Percentiles rank a stretch among this genome's conserved stretches.
Evolutionary conservation across 345 rosid genomes (phyloP).

Genomic region (Excoecaria cochinchinensis): DNA sequence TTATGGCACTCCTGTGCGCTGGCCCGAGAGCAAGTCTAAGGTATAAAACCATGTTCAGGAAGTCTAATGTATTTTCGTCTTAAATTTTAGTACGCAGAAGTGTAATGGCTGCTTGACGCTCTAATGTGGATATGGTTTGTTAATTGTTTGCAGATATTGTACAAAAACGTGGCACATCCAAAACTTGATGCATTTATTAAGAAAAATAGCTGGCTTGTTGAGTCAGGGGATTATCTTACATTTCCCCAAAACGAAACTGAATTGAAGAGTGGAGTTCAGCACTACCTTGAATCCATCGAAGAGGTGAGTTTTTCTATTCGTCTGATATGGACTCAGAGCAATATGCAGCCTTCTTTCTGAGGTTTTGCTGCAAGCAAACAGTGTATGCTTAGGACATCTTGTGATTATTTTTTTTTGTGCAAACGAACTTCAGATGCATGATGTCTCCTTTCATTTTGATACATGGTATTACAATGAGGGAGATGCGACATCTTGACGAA

Average conservation of each 20-base stretch:
- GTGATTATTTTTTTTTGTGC: neutral
- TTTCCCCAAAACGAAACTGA: constrained; percentile 79
- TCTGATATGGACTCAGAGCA: constrained; percentile 6
- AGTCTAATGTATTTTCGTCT: constrained; percentile 7
- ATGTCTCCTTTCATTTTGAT: neutral
- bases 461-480: neutral
- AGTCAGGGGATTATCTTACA: constrained; percentile 61
- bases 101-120: constrained; percentile 19
- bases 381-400: neutral
- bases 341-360: neutral
- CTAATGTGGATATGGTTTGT: constrained; percentile 8
- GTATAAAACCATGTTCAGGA: constrained; percentile 30
- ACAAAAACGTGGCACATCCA: constrained; percentile 88
- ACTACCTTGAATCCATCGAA: constrained; percentile 90
- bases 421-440: neutral
- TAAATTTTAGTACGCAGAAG: constrained; percentile 11
- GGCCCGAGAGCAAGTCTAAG: constrained; percentile 89
- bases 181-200: constrained; percentile 74
- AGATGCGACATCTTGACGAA: neutral
- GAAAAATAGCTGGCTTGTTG: constrained; percentile 70
- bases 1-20: constrained; percentile 61
- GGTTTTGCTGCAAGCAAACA: neutral
- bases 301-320: constrained; percentile 50
- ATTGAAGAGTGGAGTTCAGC: constrained; percentile 69
- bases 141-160: constrained; percentile 54